Evolutionary conservation across 352 stramenopile genomes (phyloP), one percentile per base, ranked within the genome.

Genomic region (Phytophthora brassicae): DNA sequence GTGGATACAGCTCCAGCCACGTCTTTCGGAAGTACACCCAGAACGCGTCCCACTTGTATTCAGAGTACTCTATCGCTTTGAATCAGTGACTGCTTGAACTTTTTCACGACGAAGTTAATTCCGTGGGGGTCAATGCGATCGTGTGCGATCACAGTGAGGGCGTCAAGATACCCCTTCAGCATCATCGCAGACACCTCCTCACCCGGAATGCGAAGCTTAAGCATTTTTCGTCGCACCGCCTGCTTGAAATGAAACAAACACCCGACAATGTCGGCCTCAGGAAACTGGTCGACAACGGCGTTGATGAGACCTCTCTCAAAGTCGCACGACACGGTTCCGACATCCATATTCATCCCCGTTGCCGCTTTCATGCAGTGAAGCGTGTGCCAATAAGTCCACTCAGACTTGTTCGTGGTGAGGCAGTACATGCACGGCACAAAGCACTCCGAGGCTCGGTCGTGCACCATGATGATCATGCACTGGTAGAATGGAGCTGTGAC

Each of bases 171-270:
- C n/a, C n/a, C n/a, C n/a, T n/a, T 33, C 28, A 19, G 5, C 56
- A 70, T 66, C 4, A 45, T 33, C 2, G 22, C 31, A 1, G 11
- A 20, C 4, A 57, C 41, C n/a, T 56, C 53, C n/a, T 24, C 11
- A 11, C 45, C 22, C 1, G 54, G 51, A 35, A 66, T 69, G 12
- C 35, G 12, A 11, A 69, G 19, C 12, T 51, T 50, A 1, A 42
- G 16, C 66, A 70, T 70, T 6, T 33, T 41, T 6, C 58, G 43
- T 2, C 45, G 39, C 4, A 68, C 35, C 1, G 62, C 57, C 16
- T 75, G 62, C 47, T 71, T 74, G 44, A 68, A 61, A 35, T 68
- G 62, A 17, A 75, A 71, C 0, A 65, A 23, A 16, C 56, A 71
- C 0, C 56, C 51, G 12, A 74, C n/a, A 0, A 71, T 47, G 2